Base-by-base conservation (phyloP, 352 stramenopile species). In the Phytopythium mirpurense region DNA sequence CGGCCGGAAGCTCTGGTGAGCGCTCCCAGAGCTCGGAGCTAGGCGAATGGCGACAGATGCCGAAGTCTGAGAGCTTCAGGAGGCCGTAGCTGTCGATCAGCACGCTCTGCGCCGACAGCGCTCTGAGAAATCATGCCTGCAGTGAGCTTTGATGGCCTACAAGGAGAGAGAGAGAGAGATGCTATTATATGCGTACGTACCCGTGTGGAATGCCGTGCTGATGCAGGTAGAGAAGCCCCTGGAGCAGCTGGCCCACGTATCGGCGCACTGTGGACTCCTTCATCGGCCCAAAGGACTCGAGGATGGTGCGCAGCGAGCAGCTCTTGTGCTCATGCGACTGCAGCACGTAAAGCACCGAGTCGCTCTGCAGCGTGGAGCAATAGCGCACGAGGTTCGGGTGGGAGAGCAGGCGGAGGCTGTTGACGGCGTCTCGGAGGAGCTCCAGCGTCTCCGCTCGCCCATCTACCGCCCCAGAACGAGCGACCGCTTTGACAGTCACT, bases 201-300 rank as follows among this genome's bases (percentile, higher is more conserved):
- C 72, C 71, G 37, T 89, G 80, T 8, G 54, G 6, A 19, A 89
- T 54, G 15, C 68, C 65, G 32, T 68, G 65, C 2, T 54, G 37
- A 31, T 89, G 78, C 8, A 91, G 66, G 55, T 56, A 86, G 7
- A 50, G 50, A 2, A 88, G 56, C 15, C 59, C 78, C 21, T 88
- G 63, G 1, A 88, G 54, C 15, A 89, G 47, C 40, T 91, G 80
- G 16, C 70, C 16, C 12, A 87, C n/a, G 26, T 91, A 91, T 0
- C 78, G 71, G 0, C 75, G 78, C 43, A 90, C 81, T 18, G 74
- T 86, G 11, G 75, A 51, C 48, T 90, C 80, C 24, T 85, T 88
- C 80, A 90, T 90, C 0, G 67, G 53, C 1, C 80, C 80, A 57
- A 90, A 90, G 10, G 75, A 83, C 47, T 72, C 66, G 2, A 90